Evolutionary conservation across 306 rosid species (phyloP), one percentile per base, ranked within the genome.

Genomic region (Lablab purpureus): DNA sequence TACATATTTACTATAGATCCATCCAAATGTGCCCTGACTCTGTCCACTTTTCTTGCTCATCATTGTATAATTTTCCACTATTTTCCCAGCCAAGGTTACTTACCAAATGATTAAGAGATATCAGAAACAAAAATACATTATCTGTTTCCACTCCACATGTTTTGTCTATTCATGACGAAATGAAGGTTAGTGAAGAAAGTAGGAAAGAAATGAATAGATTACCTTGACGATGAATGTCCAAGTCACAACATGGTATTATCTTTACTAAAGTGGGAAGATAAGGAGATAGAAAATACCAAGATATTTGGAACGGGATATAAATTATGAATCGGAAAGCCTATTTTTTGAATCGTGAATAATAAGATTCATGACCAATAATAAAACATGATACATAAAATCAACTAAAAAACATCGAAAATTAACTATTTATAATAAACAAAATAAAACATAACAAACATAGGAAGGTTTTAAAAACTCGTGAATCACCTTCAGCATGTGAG

Each of bases 121-220:
- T 60, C 43, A 69, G 18, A 71, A 62, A 30, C 60, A 76, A 62
- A 72, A 37, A 12, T 70, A 75, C 54, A 27, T 2, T 19, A 73
- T 18, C 46, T 40, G 22, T n/a, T 49, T 63, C 32, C 11, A 19
- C 71, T 63, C 28, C 3, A 45, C 62, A 18, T 18, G 52, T 19
- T 83, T 78, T 55, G 47, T 54, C 45, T 51, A 69, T 71, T 54
- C 50, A 50, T 32, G 55, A 78, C 64, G 58, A 18, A 54, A 54
- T 22, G 6, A 22, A 74, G 60, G 70, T 81, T 67, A 74, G 65
- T 15, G 27, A 46, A 10, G 40, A 25, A 30, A 36, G 64, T 21
- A 62, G 23, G 51, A 19, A 43, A 73, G 41, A 18, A 58, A 73
- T 2, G 19, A 73, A 65, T 46, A 30, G 32, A 30, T 62, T 28